phyloP scores from a whole-genome alignment of 805 yeast species.

The Metschnikowia rubicola region DNA sequence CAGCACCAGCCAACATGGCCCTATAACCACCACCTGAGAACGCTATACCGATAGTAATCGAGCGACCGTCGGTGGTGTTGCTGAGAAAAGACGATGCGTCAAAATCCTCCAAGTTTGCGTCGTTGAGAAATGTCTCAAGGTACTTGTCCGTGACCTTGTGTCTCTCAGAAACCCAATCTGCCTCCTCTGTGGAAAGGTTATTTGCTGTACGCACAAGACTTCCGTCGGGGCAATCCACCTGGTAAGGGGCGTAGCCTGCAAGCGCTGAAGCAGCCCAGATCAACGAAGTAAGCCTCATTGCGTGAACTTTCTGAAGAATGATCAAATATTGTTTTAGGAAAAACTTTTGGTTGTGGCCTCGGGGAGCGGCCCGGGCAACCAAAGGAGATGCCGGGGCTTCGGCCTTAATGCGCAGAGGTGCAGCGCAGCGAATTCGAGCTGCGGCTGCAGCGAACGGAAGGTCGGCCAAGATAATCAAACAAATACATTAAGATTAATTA shows the following conservation, averaged over 20 bases:
- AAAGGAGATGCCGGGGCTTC: not conserved
- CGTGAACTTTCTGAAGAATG: not conserved
- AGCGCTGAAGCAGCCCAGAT: conserved; percentile 13
- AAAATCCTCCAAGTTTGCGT: conserved; percentile 46
- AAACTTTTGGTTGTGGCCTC: not conserved
- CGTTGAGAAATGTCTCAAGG: conserved; percentile 43
- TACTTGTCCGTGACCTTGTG: conserved; percentile 42
- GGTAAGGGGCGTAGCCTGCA: conserved; percentile 19
- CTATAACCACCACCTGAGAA: conserved; percentile 89
- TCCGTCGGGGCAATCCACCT: conserved; percentile 15
- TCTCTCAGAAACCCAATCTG: conserved; percentile 15
- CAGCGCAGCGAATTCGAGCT: too few species aligned
- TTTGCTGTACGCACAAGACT: conserved; percentile 13
- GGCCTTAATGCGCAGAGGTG: too few species aligned
- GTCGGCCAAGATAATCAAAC: too few species aligned
- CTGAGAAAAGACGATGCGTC: conserved; percentile 41
- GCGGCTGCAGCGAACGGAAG: too few species aligned
- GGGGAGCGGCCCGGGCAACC: not conserved
- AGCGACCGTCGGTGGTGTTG: conserved; percentile 30
- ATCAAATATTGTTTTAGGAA: not conserved
- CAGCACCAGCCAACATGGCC: conserved; percentile 86
- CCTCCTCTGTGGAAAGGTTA: conserved; percentile 10
- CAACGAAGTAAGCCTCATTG: conserved; percentile 9
- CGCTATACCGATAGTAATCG: conserved; percentile 52
- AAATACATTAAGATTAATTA: too few species aligned